A percentile compares a stretch with the other conserved stretches of the same genome.
Conservation (phyloP, 1,139 yeast genomes). For the Blastobotrys aristatus region DNA sequence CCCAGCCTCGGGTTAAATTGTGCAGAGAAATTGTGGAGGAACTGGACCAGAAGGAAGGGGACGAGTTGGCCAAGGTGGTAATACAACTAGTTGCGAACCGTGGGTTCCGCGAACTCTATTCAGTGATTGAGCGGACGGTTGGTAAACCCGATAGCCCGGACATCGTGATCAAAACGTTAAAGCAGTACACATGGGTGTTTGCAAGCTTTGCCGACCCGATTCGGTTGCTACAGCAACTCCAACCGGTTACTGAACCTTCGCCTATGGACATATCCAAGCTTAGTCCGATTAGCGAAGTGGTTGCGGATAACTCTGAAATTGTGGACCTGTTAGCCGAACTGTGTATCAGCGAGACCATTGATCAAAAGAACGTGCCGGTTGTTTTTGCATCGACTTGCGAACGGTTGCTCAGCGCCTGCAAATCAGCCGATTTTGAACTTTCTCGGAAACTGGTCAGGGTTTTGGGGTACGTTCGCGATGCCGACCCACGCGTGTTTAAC, state of each 20-base stretch:
- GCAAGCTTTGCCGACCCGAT: slow-evolving; percentile 26
- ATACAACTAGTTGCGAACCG: slow-evolving; percentile 21
- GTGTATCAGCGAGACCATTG: slow-evolving; percentile 19
- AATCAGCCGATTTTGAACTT: slow-evolving; percentile 9
- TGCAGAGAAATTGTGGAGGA: slow-evolving; percentile 19
- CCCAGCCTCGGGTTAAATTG: slow-evolving; percentile 20
- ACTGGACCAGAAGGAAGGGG: background rate
- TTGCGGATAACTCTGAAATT: slow-evolving; percentile 8
- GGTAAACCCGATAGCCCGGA: slow-evolving; percentile 21
- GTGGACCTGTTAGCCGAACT: slow-evolving; percentile 4
- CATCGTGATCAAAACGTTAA: too few species aligned
- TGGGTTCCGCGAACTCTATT: slow-evolving; percentile 24
- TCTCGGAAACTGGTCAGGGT: slow-evolving; percentile 20
- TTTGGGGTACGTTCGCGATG: slow-evolving; percentile 25
- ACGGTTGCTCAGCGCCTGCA: slow-evolving; percentile 21
- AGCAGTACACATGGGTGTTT: slow-evolving; percentile 23
- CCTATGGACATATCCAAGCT: slow-evolving; percentile 28
- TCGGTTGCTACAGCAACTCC: slow-evolving; percentile 26
- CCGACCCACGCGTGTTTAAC: slow-evolving; percentile 22
- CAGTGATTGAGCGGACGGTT: slow-evolving; percentile 21
- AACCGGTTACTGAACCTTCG: slow-evolving; percentile 17
- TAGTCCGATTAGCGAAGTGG: slow-evolving; percentile 29
- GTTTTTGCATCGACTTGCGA: slow-evolving; percentile 19
- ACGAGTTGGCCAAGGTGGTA: slow-evolving; percentile 26
- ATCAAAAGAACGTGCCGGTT: slow-evolving; percentile 18